Conservation (phyloP, 257 asterid genomes). For the Plantago elongata region DNA sequence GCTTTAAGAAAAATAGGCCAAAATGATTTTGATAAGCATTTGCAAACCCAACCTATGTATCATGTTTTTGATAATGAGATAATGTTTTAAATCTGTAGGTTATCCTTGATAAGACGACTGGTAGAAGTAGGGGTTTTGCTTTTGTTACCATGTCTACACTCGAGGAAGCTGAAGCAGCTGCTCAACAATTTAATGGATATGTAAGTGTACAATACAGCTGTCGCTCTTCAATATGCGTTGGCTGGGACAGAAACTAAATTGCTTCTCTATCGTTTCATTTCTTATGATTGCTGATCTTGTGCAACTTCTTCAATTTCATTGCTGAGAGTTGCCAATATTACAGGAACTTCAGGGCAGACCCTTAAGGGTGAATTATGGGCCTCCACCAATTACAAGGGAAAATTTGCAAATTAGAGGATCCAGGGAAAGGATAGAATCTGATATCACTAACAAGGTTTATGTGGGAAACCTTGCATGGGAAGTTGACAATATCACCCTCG, state of each 20-base stretch:
- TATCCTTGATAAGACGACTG: slow-evolving; percentile 73
- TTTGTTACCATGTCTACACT: slow-evolving; percentile 80
- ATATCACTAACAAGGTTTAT: slow-evolving; percentile 48
- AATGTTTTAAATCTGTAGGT: slow-evolving; percentile 43
- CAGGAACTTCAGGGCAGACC: slow-evolving; percentile 85
- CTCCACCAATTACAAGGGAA: slow-evolving; percentile 69
- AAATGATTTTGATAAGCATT: background rate
- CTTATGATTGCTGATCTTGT: too few species aligned
- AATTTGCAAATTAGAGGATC: slow-evolving; percentile 37
- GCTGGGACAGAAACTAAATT: background rate
- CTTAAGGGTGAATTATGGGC: slow-evolving; percentile 78
- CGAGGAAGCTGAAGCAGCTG: slow-evolving; percentile 74
- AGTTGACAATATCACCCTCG: slow-evolving; percentile 66
- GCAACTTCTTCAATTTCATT: too few species aligned
- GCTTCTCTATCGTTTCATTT: background rate
- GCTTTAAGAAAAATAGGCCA: background rate
- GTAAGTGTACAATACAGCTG: slow-evolving; percentile 34
- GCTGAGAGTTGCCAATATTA: background rate
- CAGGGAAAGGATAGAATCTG: slow-evolving; percentile 45
- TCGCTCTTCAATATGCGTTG: background rate
- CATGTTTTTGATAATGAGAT: background rate
- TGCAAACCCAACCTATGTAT: too few species aligned
- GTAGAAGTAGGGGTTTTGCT: slow-evolving; percentile 92
- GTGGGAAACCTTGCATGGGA: slow-evolving; percentile 93
- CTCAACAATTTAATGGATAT: slow-evolving; percentile 67